These are phyloP conservation scores for Artemisia tridentata DNA, from an alignment of 129 eudicot genomes.

Conservation along the genomic window DNA sequence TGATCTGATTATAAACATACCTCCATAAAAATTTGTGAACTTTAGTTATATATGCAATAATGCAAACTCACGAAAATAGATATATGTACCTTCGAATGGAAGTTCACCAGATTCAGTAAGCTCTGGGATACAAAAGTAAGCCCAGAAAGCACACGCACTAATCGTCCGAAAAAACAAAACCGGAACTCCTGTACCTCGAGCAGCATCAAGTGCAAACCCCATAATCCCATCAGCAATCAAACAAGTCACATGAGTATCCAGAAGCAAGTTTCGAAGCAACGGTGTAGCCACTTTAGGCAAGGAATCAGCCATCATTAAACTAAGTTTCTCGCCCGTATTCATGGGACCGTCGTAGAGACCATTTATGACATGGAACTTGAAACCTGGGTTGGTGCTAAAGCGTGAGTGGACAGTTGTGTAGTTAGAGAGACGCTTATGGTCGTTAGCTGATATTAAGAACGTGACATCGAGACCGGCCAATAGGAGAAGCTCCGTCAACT, in stretches of 20 bases:
- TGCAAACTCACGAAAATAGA: too few species aligned
- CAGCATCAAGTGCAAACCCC: slow-evolving; percentile 40
- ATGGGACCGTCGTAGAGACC: slow-evolving; percentile 46
- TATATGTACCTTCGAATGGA: too few species aligned
- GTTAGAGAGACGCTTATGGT: slow-evolving; percentile 45
- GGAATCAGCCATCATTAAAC: slow-evolving; percentile 26
- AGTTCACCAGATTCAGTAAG: slow-evolving; percentile 48
- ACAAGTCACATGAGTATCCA: slow-evolving; percentile 32
- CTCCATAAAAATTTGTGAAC: too few species aligned
- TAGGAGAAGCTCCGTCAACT: slow-evolving; percentile 58
- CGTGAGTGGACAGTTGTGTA: slow-evolving; percentile 42
- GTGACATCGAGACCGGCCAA: slow-evolving; percentile 49
- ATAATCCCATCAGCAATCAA: slow-evolving; percentile 57
- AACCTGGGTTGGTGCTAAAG: slow-evolving; percentile 31
- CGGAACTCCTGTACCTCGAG: slow-evolving; percentile 52
- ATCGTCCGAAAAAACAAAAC: slow-evolving; percentile 48
- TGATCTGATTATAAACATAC: too few species aligned
- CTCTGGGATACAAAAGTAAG: slow-evolving; percentile 42
- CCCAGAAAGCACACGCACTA: slow-evolving; percentile 62
- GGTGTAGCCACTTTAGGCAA: slow-evolving; percentile 27
- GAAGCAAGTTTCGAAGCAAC: slow-evolving; percentile 41
- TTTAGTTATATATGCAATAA: too few species aligned
- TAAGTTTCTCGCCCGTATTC: slow-evolving; percentile 36
- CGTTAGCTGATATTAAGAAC: slow-evolving; percentile 50
- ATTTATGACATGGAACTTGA: slow-evolving; percentile 40